Base-by-base conservation (phyloP, 352 stramenopile genomes). In the Phytophthora nicotianae region DNA sequence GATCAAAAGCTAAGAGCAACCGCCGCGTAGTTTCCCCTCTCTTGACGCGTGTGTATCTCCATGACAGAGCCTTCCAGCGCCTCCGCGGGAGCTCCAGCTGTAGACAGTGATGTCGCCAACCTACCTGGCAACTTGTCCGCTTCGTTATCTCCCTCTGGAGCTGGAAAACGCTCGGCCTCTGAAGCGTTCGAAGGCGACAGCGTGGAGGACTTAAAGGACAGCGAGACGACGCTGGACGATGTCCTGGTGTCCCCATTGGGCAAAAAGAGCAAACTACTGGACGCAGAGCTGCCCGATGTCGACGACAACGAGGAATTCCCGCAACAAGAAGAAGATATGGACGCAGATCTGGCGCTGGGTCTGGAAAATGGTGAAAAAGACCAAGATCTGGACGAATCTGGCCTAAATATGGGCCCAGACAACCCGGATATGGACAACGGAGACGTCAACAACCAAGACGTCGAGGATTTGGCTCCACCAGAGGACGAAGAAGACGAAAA, bases 171-270 rank as follows among this genome's bases (percentile, higher is more conserved):
- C 17, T 65, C 72, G 16, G 72, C 60, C 5, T 17, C 54, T 2
- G 68, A 77, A 17, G 72, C 64, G 19, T 76, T 79, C 20, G 56
- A 70, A 2, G 46, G 19, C 20, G 54, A 65, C 41, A 62, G 47
- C 26, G 50, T 68, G 1, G 66, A 70, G 19, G 66, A 75, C 52
- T 24, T 72, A 6, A 63, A 63, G 13, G 68, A 71, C 51, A 60
- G 50, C 8, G 29, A 65, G 20, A 90, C 81, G 62, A 88, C 77
- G 41, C 68, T 88, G 56, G 81, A 90, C 68, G 81, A 90, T 62
- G 79, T 90, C 14, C 50, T 86, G 48, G 69, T 81, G 52, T 79
- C 76, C 19, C 75, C 76, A 8, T n/a, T 70, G 50, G 23, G 54
- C 13, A 90, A 90, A 58, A 83, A 77, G 62, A 72, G 51, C 40